Conservation (phyloP, 352 stramenopile species). For the Phytopythium oedochilum region DNA sequence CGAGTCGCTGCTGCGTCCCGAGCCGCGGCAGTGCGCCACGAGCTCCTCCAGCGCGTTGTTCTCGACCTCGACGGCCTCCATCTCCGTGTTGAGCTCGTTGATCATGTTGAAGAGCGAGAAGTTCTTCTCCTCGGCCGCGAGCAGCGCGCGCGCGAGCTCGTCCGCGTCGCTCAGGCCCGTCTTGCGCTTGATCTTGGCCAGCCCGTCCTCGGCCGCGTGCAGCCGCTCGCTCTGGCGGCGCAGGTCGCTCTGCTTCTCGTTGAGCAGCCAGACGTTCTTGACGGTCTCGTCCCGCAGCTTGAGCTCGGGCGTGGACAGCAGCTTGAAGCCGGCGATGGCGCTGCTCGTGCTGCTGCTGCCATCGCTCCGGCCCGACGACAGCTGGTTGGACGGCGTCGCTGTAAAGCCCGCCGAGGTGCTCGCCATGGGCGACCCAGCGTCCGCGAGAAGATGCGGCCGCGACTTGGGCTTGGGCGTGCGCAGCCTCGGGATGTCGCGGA, state of each 20-base stretch:
- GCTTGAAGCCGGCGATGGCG: slow-evolving; percentile 30
- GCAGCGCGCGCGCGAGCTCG: slow-evolving; percentile 78
- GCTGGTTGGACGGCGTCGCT: too few relatives aligned
- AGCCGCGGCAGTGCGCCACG: slow-evolving; percentile 58
- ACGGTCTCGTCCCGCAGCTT: slow-evolving; percentile 73
- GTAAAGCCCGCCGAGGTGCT: too few relatives aligned
- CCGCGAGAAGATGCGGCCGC: slow-evolving; percentile 24
- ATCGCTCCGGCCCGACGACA: slow-evolving; percentile 10
- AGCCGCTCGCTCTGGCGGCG: slow-evolving; percentile 66
- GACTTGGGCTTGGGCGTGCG: slow-evolving; percentile 59
- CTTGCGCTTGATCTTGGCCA: slow-evolving; percentile 87
- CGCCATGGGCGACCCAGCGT: slow-evolving; percentile 12
- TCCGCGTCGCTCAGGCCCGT: slow-evolving; percentile 82
- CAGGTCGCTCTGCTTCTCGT: slow-evolving; percentile 74
- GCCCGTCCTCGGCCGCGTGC: slow-evolving; percentile 68
- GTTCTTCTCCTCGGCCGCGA: slow-evolving; percentile 92
- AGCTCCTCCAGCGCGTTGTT: slow-evolving; percentile 67
- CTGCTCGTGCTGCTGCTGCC: slow-evolving; percentile 7
- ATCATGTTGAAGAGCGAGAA: slow-evolving; percentile 95
- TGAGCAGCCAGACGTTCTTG: slow-evolving; percentile 71
- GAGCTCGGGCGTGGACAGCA: slow-evolving; percentile 59
- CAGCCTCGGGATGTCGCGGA: slow-evolving; percentile 67
- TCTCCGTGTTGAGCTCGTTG: slow-evolving; percentile 91
- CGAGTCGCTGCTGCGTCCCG: slow-evolving; percentile 52
- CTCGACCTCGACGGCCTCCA: slow-evolving; percentile 84